A percentile compares a stretch with the other conserved stretches of the same genome.
These are phyloP conservation scores for Pythium dissimile DNA, from an alignment of 352 stramenopile species.

Conservation along the genomic window DNA sequence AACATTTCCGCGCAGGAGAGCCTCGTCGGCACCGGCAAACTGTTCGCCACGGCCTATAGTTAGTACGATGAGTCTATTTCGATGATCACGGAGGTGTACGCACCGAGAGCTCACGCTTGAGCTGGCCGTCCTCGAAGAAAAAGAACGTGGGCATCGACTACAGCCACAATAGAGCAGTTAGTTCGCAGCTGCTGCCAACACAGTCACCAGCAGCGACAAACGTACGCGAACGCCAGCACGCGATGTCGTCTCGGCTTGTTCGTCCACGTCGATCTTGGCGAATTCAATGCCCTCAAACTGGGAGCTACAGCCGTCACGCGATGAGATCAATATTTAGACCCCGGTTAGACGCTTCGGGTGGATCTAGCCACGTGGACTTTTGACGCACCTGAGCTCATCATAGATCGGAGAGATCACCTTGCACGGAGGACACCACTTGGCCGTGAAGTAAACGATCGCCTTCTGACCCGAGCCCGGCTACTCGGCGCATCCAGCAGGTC, in stretches of 20 bases:
- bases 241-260: conserved; percentile 73
- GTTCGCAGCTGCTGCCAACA: background rate
- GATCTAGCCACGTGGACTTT: no score
- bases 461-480: conserved; percentile 64
- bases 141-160: conserved; percentile 90
- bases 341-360: background rate
- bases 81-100: background rate
- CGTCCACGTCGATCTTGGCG: conserved; percentile 83
- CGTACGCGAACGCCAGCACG: conserved; percentile 80
- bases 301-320: conserved; percentile 31
- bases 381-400: conserved; percentile 71
- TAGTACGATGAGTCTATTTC: no score
- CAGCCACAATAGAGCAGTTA: background rate
- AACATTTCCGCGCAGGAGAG: conserved; percentile 64
- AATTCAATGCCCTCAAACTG: conserved; percentile 72
- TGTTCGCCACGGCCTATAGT: background rate
- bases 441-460: conserved; percentile 87
- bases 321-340: background rate
- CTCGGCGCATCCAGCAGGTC: background rate
- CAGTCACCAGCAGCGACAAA: background rate
- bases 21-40: conserved; percentile 85
- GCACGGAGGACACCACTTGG: conserved; percentile 89
- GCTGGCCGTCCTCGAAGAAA: conserved; percentile 76
- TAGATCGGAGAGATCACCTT: conserved; percentile 90
- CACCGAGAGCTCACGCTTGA: conserved; percentile 79